A percentile compares a stretch with the other conserved stretches of the same genome.
Conservation (phyloP, 2,329 filamentous ascomycete genomes). For the Neonectria hederae region DNA sequence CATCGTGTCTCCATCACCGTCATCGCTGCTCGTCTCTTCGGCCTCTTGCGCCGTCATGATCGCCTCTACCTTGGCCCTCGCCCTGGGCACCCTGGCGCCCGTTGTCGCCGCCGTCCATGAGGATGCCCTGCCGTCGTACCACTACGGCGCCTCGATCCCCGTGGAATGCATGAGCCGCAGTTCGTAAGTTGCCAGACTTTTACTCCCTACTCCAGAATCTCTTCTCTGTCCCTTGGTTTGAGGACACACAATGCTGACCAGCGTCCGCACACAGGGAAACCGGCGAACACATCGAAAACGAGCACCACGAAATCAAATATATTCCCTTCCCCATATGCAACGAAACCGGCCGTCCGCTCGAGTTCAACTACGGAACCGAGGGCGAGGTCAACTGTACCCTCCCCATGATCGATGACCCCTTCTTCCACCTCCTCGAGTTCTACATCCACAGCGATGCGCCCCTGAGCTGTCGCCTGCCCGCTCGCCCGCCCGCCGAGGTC, state of each 20-base stretch:
- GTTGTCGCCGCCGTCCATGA: constrained; percentile 47
- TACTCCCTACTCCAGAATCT: too few relatives aligned
- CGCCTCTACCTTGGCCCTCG: constrained; percentile 26
- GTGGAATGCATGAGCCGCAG: constrained; percentile 80
- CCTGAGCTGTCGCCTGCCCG: constrained; percentile 87
- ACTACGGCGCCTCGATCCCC: constrained; percentile 72
- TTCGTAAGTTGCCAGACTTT: constrained; percentile 56
- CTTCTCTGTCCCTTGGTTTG: too few relatives aligned
- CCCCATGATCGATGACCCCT: constrained; percentile 77
- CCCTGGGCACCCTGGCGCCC: constrained; percentile 40
- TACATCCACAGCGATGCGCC: constrained; percentile 98
- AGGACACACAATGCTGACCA: constrained; percentile 1
- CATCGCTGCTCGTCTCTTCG: background rate
- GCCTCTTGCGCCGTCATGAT: constrained; percentile 28
- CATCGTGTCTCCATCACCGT: background rate
- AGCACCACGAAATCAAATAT: constrained; percentile 85
- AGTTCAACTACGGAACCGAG: constrained; percentile 87
- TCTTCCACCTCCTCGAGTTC: constrained; percentile 93
- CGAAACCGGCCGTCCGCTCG: constrained; percentile 83
- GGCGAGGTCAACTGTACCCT: constrained; percentile 86
- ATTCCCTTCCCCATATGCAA: constrained; percentile 90
- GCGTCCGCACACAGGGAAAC: constrained; percentile 70
- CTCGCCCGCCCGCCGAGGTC: constrained; percentile 71
- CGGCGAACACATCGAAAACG: constrained; percentile 87
- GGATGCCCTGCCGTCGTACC: constrained; percentile 66